phyloP scores from a whole-genome alignment of 768 basidiomycete species.

The Sporobolomyces pararoseus region DNA sequence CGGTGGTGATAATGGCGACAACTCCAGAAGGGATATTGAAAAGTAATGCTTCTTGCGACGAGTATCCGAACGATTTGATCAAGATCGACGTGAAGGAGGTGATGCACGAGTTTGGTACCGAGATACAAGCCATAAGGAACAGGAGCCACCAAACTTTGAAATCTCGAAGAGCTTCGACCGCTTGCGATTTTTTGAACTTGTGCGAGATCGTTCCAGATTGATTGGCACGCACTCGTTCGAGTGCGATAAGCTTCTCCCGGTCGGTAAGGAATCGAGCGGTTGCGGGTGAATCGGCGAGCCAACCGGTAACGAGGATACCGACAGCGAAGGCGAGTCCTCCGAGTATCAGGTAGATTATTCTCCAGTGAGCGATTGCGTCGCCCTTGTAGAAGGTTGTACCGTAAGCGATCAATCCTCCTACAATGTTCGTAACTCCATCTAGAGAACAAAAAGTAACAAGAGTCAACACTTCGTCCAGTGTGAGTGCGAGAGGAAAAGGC shows the following conservation, averaged over 20 bases:
- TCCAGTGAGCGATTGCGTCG: slow-evolving; percentile 57
- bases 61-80: slow-evolving; percentile 45
- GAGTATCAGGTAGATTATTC: slow-evolving; percentile 31
- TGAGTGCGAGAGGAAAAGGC: background rate
- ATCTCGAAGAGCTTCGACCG: slow-evolving; percentile 60
- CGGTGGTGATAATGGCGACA: slow-evolving; percentile 55
- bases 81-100: slow-evolving; percentile 31
- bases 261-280: slow-evolving; percentile 59
- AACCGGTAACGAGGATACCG: slow-evolving; percentile 54
- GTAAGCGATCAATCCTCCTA: slow-evolving; percentile 64
- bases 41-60: slow-evolving; percentile 63
- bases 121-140: slow-evolving; percentile 52
- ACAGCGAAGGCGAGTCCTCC: background rate
- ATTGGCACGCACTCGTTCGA: slow-evolving; percentile 66
- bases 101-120: slow-evolving; percentile 54
- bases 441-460: too few relatives aligned
- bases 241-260: slow-evolving; percentile 61
- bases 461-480: too few relatives aligned
- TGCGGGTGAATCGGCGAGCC: slow-evolving; percentile 65
- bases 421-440: slow-evolving; percentile 52
- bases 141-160: slow-evolving; percentile 63
- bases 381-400: slow-evolving; percentile 58
- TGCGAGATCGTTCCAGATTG: slow-evolving; percentile 63
- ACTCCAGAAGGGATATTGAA: slow-evolving; percentile 60
- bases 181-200: slow-evolving; percentile 59